phyloP scores from a whole-genome alignment of 225 moss, liverwort and hornwort species.

The Sphagnum tenellum region DNA sequence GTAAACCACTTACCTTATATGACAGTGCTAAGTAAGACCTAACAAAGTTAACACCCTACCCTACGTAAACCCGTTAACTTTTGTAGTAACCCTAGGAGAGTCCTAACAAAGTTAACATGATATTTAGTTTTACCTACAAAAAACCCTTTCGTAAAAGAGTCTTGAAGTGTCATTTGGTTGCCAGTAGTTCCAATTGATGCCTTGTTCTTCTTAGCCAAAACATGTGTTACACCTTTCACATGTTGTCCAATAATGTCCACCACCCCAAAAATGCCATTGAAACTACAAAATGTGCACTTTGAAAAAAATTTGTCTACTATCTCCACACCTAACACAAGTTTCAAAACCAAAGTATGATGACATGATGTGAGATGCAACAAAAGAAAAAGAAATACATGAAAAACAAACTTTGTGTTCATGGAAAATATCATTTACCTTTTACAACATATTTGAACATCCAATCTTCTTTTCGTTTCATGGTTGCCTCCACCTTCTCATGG shows the following conservation, averaged over 20 bases:
- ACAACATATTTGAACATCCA: not conserved
- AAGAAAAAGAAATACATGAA: not conserved
- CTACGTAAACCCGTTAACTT: no score
- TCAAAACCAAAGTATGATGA: no score
- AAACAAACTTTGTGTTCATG: not conserved
- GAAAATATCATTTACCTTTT: not conserved
- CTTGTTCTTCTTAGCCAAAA: not conserved
- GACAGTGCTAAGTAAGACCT: no score
- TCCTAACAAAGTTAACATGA: no score
- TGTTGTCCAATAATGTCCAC: not conserved
- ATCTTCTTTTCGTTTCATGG: not conserved
- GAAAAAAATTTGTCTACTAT: no score
- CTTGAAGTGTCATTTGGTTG: not conserved
- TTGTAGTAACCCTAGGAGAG: no score
- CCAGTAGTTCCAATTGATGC: no score
- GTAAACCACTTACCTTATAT: no score
- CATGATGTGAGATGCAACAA: not conserved
- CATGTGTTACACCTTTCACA: not conserved
- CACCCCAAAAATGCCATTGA: not conserved
- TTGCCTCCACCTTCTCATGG: not conserved
- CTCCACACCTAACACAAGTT: no score
- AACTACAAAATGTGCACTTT: not conserved
- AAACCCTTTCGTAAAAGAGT: not conserved
- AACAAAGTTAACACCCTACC: no score
- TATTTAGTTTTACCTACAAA: not conserved